Conservation (phyloP, 2,329 filamentous ascomycete species). For the Cadophora sp. region DNA sequence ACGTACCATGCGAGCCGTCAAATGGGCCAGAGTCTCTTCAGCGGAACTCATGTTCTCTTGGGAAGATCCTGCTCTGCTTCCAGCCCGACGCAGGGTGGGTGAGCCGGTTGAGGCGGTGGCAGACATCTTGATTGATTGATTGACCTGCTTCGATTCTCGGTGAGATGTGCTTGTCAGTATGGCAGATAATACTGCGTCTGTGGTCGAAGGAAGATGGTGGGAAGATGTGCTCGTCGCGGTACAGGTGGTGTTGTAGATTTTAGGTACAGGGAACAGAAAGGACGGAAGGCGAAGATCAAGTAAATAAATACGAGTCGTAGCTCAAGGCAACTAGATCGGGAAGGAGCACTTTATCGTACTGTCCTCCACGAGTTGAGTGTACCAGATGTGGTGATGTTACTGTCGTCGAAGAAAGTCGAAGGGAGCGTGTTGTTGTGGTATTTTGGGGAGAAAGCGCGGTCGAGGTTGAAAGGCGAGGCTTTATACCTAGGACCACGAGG, state of each 20-base stretch:
- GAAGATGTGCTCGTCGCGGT: slow-evolving; percentile 40
- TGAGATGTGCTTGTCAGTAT: slow-evolving; percentile 22
- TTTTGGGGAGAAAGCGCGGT: slow-evolving; percentile 19
- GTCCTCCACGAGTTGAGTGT: slow-evolving; percentile 19
- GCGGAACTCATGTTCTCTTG: slow-evolving; percentile 44
- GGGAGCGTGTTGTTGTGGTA: slow-evolving; percentile 12
- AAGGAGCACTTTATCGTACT: slow-evolving; percentile 37
- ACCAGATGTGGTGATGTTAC: background rate
- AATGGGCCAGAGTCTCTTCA: slow-evolving; percentile 19
- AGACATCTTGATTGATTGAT: slow-evolving; percentile 47
- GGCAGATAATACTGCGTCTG: slow-evolving; percentile 29
- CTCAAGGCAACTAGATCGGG: slow-evolving; percentile 40
- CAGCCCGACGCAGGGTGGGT: slow-evolving; percentile 48
- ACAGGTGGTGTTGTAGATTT: slow-evolving; percentile 37
- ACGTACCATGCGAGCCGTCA: slow-evolving; percentile 44
- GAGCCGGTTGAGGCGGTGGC: slow-evolving; percentile 50
- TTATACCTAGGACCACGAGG: slow-evolving; percentile 1
- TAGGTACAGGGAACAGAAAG: slow-evolving; percentile 30
- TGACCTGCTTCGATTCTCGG: slow-evolving; percentile 24
- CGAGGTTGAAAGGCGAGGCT: slow-evolving; percentile 5
- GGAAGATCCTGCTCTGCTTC: slow-evolving; percentile 44
- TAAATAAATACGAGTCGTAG: slow-evolving; percentile 44
- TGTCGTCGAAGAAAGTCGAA: slow-evolving; percentile 7
- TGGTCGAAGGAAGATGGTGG: slow-evolving; percentile 40
- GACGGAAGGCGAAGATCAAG: slow-evolving; percentile 32